Base-by-base conservation (phyloP, 164 flowering plant species). In the Macadamia tetraphylla region DNA sequence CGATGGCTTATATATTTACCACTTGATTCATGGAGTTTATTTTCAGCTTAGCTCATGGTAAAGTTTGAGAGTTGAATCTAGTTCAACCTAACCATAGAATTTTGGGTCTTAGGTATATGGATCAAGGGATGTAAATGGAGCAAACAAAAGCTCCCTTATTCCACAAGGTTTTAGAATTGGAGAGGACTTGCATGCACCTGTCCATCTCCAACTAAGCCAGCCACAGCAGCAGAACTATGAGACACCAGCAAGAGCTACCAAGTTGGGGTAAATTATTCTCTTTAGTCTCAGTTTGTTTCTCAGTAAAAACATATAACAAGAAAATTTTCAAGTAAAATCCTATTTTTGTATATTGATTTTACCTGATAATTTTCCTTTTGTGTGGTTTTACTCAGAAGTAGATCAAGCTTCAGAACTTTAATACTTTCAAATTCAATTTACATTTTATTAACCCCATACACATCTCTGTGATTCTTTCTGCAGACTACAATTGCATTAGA, bases 191-290 rank as follows among this genome's bases (percentile, higher is more conserved):
- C 75, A 75, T 53, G 77, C 63, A 42, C 84, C 91, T 29, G 64
- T 87, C 43, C 79, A 81, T 74, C 95, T 89, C 74, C 92, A 88
- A 70, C 90, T 88, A 52, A 80, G 94, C 81, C 96, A 79, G 76
- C 95, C 93, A 60, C 81, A 82, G 53, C 88, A 80, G 69, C 83
- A 80, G 65, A 82, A 79, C 74, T 67, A 75, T 64, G 82, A 79
- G 43, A 67, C 75, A 63, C 75, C 86, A 73, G 43, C 80, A 69
- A 73, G 58, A 69, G 72, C 82, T 63, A 76, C 76, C 72, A 79
- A 81, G 63, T 66, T 84, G 62, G 84, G 88, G 95, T 89, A 84
- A 74, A 60, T 61, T 46, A 29, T 60, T n/a, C 23, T 40, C 40
- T 2, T 35, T 35, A 35, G 40, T 2, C 40, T 35, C 40, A 35